A percentile compares a stretch with the other conserved stretches of the same genome.
Evolutionary conservation across 352 stramenopile genomes (phyloP).

Genomic region (Lagenidium giganteum): DNA sequence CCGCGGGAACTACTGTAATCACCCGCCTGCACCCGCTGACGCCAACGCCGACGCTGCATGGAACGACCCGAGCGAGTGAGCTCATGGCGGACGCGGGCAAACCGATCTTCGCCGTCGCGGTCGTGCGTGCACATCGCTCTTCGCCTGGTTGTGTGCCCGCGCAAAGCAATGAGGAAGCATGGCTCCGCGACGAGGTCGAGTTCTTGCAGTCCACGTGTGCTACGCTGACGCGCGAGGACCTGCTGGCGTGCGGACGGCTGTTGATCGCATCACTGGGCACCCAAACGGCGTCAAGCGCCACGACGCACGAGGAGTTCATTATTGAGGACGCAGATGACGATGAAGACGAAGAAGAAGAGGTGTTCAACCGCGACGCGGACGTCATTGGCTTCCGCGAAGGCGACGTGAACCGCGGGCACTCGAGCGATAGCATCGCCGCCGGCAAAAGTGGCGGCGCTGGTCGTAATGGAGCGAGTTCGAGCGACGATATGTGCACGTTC

Average conservation of each 20-base stretch:
- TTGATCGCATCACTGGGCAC: conserved; percentile 4
- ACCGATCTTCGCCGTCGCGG: no score
- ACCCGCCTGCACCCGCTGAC: no score
- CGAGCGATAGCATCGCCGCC: not conserved
- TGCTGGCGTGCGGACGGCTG: conserved; percentile 8
- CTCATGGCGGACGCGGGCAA: no score
- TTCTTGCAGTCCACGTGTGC: conserved; percentile 1
- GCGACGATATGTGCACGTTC: conserved; percentile 19
- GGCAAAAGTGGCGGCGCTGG: not conserved
- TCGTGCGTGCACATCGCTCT: no score
- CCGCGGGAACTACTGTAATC: no score
- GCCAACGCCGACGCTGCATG: no score
- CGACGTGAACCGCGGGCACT: conserved; percentile 11
- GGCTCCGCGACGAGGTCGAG: conserved; percentile 9
- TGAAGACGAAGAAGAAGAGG: conserved; percentile 40
- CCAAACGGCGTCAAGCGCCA: not conserved
- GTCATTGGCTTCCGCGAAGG: conserved; percentile 21
- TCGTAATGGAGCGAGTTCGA: not conserved
- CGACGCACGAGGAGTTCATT: no score
- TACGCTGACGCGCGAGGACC: not conserved
- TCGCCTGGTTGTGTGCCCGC: no score
- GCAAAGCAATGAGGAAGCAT: no score
- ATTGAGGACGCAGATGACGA: conserved; percentile 13
- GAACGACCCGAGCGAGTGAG: no score
- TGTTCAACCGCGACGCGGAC: conserved; percentile 44